Conservation (phyloP, 257 asterid genomes). For the Solanum virginianum region DNA sequence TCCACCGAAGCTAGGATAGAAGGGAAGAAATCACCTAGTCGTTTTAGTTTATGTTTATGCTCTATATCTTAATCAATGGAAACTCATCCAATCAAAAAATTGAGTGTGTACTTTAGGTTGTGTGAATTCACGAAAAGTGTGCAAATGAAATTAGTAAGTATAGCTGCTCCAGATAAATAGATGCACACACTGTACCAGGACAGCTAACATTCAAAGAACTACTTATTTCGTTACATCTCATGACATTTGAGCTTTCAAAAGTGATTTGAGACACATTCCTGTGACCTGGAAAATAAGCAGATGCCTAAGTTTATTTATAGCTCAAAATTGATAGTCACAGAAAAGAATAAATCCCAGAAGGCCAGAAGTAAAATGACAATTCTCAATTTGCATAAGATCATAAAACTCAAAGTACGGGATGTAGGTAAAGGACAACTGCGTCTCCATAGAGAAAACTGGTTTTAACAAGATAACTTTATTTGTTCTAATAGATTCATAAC, state of each 20-base stretch:
- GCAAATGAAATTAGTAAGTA: background rate
- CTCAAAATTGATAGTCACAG: background rate
- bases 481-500: background rate
- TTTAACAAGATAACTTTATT: background rate
- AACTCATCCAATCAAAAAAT: background rate
- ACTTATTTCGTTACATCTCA: background rate
- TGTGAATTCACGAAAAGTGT: background rate
- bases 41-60: background rate
- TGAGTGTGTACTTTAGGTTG: background rate
- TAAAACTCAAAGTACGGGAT: background rate
- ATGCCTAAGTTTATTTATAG: background rate
- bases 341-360: background rate
- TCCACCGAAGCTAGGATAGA: background rate
- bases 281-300: background rate
- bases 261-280: background rate
- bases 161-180: background rate
- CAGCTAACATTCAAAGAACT: background rate
- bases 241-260: background rate
- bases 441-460: background rate
- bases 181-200: background rate
- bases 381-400: background rate
- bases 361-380: background rate
- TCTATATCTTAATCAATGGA: background rate
- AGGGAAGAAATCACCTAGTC: background rate
- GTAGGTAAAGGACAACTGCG: background rate